These are phyloP conservation scores for Tulasnella calospora DNA, from an alignment of 768 basidiomycete genomes.

Conservation along the genomic window DNA sequence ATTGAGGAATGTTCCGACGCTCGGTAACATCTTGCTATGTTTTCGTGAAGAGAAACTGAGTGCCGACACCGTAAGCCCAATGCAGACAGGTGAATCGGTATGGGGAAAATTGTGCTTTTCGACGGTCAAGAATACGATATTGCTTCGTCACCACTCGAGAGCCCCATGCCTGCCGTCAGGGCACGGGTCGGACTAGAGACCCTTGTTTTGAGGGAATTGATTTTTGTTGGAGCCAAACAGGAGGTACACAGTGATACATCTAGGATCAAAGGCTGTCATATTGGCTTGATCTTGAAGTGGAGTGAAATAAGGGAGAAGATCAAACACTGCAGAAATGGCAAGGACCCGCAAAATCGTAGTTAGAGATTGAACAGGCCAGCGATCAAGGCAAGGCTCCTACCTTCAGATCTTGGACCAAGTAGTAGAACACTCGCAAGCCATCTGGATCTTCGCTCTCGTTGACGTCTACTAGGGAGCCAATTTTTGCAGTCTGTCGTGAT, in stretches of 20 bases:
- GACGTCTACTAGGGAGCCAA: conserved; percentile 93
- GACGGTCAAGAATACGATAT: too few relatives aligned
- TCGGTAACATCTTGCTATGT: too few relatives aligned
- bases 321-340: conserved; percentile 60
- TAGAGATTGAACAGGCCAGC: neutral
- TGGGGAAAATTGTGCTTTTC: too few relatives aligned
- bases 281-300: conserved; percentile 99
- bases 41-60: too few relatives aligned
- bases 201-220: neutral
- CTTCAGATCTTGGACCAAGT: conserved; percentile 96
- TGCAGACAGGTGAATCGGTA: too few relatives aligned
- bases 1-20: too few relatives aligned
- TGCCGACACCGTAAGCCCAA: too few relatives aligned
- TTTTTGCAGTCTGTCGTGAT: conserved; percentile 83
- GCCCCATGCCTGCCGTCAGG: neutral
- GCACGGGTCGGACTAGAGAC: neutral
- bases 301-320: conserved; percentile 97
- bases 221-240: neutral
- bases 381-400: conserved; percentile 41
- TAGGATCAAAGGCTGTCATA: conserved; percentile 43
- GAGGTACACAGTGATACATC: conserved; percentile 4
- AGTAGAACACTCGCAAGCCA: conserved; percentile 96
- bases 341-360: neutral
- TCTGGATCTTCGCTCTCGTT: conserved; percentile 97
- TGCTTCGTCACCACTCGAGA: neutral